Evolutionary conservation across 441 rosid genomes (phyloP).

Genomic region (Biscutella laevigata): DNA sequence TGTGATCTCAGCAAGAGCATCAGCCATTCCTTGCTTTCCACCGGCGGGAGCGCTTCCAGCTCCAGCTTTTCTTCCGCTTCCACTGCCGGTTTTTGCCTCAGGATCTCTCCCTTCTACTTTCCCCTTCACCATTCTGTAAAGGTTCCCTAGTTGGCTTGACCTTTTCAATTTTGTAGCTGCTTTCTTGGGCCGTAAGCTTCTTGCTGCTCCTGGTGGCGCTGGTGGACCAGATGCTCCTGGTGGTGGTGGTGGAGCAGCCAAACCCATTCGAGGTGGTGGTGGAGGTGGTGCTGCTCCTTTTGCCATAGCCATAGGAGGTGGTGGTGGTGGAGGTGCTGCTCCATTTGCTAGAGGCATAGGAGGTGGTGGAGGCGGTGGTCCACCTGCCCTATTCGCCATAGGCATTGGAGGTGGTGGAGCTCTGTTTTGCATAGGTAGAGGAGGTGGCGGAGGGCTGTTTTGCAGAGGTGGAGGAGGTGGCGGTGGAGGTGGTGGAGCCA

Average conservation of each 20-base stretch:
- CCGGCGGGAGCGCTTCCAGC: slow-evolving; percentile 22
- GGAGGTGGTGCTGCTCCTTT: slow-evolving; percentile 30
- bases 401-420: slow-evolving; percentile 13
- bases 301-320: slow-evolving; percentile 14
- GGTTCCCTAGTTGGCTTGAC: slow-evolving; percentile 58
- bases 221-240: slow-evolving; percentile 46
- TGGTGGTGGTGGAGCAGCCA: too few species aligned
- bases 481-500: slow-evolving; percentile 15
- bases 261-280: slow-evolving; percentile 34
- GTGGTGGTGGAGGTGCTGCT: slow-evolving; percentile 15
- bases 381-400: not conserved
- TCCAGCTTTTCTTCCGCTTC: slow-evolving; percentile 30
- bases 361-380: slow-evolving; percentile 20
- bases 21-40: slow-evolving; percentile 91
- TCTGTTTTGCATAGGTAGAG: slow-evolving; percentile 14
- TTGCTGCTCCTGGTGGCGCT: slow-evolving; percentile 47
- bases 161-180: slow-evolving; percentile 63
- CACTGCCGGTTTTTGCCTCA: slow-evolving; percentile 23
- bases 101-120: slow-evolving; percentile 58
- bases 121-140: slow-evolving; percentile 61
- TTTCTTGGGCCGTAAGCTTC: slow-evolving; percentile 56
- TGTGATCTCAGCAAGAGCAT: slow-evolving; percentile 89
- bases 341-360: slow-evolving; percentile 10
- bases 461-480: slow-evolving; percentile 21
- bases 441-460: slow-evolving; percentile 11